Evolutionary conservation across 495 filamentous ascomycete genomes (phyloP).

Genomic region (Penicillium mononematosum): DNA sequence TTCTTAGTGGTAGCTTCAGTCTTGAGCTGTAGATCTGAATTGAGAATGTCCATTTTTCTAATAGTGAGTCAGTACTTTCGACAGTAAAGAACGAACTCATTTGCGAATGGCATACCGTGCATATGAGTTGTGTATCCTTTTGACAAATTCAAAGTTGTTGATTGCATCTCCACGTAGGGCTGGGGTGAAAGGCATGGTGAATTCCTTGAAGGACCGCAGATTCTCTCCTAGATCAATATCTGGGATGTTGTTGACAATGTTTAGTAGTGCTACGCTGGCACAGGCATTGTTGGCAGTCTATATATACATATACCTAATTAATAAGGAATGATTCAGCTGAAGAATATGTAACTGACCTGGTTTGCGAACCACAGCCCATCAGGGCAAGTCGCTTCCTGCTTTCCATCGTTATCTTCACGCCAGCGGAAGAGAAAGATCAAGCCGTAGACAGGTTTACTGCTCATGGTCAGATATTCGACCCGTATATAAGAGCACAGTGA

Average conservation of each 20-base stretch:
- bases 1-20: slow-evolving; percentile 55
- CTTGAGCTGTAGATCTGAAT: slow-evolving; percentile 68
- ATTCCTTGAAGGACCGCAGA: slow-evolving; percentile 67
- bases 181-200: slow-evolving; percentile 65
- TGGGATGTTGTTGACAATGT: slow-evolving; percentile 83
- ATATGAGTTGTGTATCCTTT: slow-evolving; percentile 82
- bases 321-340: not conserved
- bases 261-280: slow-evolving; percentile 82
- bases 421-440: slow-evolving; percentile 82
- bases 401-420: slow-evolving; percentile 56
- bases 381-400: slow-evolving; percentile 59
- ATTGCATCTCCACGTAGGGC: slow-evolving; percentile 73
- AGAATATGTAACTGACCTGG: slow-evolving; percentile 54
- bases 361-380: slow-evolving; percentile 90
- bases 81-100: not conserved
- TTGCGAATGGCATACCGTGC: slow-evolving; percentile 55
- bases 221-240: slow-evolving; percentile 62
- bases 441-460: slow-evolving; percentile 71
- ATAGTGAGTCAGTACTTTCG: not conserved
- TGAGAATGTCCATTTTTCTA: slow-evolving; percentile 75
- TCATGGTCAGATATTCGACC: slow-evolving; percentile 6
- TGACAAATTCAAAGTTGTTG: slow-evolving; percentile 71
- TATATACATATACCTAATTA: slow-evolving; percentile 45
- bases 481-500: not conserved
- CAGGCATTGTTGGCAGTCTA: slow-evolving; percentile 80